Base-by-base conservation (phyloP, 306 rosid species). In the Leucaena leucocephala region DNA sequence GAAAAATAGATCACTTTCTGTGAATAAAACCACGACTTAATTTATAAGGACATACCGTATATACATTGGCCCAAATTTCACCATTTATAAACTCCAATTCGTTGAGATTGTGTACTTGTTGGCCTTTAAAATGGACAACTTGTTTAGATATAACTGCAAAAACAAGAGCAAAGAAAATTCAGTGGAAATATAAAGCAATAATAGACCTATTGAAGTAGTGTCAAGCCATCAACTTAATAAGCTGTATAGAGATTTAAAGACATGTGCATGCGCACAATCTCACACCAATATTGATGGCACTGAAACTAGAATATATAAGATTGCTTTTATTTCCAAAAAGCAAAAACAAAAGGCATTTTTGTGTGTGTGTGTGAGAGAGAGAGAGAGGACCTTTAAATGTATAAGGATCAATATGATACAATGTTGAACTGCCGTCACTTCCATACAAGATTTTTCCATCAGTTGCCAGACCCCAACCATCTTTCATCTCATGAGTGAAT, bases 391-490 rank as follows among this genome's bases (percentile, higher is more conserved):
- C 93, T 92, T 80, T 84, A 63, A 89, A 82, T 50, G 94, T 88
- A 69, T 72, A 78, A 55, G 95, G 96, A 84, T 95, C 87, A 64
- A 95, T 73, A 81, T 84, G 78, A 83, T 95, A 92, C 82, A 95
- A 80, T 66, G 90, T 75, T 82, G 97, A 91, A 35, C 91, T 82
- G 68, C 98, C 98, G 76, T 92, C 98, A 84, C 91, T 95, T 84
- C 98, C 98, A 85, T 85, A 95, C 83, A 94, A 77, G 82, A 86
- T 77, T 72, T 91, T 79, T 78, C 95, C 98, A 79, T 95, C 98
- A 58, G 96, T 89, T 83, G 98, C 94, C 75, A 95, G 80, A 78
- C 98, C 98, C 98, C 98, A 95, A 68, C 98, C 98, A 87, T 95
- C 98, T 42, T 75, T 55, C 97, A 95, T 95, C 55, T 83, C 84